These are phyloP conservation scores for Pythium biforme DNA, from an alignment of 352 stramenopile species.

Conservation along the genomic window DNA sequence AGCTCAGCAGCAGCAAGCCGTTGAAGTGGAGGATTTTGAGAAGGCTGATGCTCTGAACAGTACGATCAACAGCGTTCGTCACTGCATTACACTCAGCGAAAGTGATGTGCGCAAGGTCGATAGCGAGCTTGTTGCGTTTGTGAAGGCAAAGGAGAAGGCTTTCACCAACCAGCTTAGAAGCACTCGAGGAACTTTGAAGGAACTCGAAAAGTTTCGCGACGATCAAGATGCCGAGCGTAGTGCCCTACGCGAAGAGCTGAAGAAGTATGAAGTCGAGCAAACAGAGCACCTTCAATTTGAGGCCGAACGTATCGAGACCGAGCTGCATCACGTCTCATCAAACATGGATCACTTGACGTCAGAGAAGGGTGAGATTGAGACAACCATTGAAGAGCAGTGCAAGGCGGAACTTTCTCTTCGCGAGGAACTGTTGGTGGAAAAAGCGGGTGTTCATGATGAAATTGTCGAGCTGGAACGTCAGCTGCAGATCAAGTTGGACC, in stretches of 20 bases:
- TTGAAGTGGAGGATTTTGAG: slow-evolving; percentile 84
- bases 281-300: slow-evolving; percentile 81
- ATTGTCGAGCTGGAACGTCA: slow-evolving; percentile 70
- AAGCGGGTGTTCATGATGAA: slow-evolving; percentile 61
- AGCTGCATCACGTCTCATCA: slow-evolving; percentile 75
- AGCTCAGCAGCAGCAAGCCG: slow-evolving; percentile 75
- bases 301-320: slow-evolving; percentile 64
- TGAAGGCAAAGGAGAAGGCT: slow-evolving; percentile 76
- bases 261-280: slow-evolving; percentile 62
- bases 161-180: slow-evolving; percentile 78
- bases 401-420: slow-evolving; percentile 57
- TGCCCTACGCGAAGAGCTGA: slow-evolving; percentile 49
- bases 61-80: slow-evolving; percentile 77
- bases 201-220: slow-evolving; percentile 75
- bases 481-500: slow-evolving; percentile 55
- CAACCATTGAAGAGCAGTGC: slow-evolving; percentile 76
- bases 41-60: slow-evolving; percentile 78
- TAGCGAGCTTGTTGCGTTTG: slow-evolving; percentile 61
- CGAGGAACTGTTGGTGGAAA: slow-evolving; percentile 53
- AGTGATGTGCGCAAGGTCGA: slow-evolving; percentile 80
- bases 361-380: slow-evolving; percentile 77
- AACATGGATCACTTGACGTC: slow-evolving; percentile 66
- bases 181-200: slow-evolving; percentile 64
- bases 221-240: slow-evolving; percentile 60
- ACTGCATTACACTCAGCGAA: slow-evolving; percentile 78